Evolutionary conservation across 164 flowering plant genomes (phyloP), one percentile per base, ranked within the genome.

Genomic region (Nymphaea thermarum): DNA sequence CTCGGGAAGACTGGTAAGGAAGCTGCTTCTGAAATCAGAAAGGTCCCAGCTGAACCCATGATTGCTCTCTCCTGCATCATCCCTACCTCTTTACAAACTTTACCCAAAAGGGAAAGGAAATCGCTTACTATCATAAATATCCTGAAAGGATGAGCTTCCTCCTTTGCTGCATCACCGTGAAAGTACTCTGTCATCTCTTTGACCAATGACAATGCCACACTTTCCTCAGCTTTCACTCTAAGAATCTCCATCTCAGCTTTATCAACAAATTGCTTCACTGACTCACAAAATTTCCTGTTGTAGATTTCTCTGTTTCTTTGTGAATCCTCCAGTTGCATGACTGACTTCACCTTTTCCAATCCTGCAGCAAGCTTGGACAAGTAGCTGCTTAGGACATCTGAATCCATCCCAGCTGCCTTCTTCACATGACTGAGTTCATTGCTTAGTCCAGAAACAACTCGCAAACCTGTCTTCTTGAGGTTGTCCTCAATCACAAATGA

Each of bases 381-480:
- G 55, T 91, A 91, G 79, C 96, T 70, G 70, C 83, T 83, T 63
- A 94, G 66, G 59, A 90, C 96, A 75, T 85, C 96, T 10, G 91
- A 88, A 81, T 94, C 99, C 96, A 94, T 91, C 42, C 92, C 98
- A 44, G 99, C 99, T 69, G 96, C 87, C 68, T 84, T 87, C 73
- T 86, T 91, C 5, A 91, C 98, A 75, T 83, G 86, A 68, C 81
- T 67, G 36, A 94, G 87, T 73, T 94, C 99, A 70, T 80, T 81
- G 74, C 96, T 72, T 44, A 94, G 73, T 44, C 96, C 96, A 17
- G 92, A 77, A 69, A 94, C 96, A 41, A 90, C 86, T 68, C 80
- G 88, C 74, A 91, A 75, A n/a, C 91, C 97, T 75, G 84, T 88
- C 78, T 85, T 90, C 71, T 67, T 85, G 80, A 87, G 80, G 7